Evolutionary conservation across 441 rosid species (phyloP).

Genomic region (Eutrema salsugineum): DNA sequence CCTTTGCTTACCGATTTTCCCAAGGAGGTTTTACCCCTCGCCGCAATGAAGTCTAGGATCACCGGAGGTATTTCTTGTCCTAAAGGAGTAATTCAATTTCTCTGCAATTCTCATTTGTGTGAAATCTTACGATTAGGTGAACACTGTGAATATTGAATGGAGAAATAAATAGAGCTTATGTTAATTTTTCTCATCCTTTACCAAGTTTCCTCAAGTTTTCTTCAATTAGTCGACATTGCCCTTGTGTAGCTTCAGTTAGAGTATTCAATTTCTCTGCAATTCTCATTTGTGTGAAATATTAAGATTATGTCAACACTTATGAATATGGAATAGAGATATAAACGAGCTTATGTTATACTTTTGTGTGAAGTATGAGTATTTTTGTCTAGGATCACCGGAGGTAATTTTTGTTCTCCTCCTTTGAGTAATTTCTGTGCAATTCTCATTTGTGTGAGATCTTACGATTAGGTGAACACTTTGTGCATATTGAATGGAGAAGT

Average conservation of each 20-base stretch:
- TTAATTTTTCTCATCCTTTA: background rate
- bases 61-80: conserved; percentile 56
- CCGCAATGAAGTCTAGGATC: conserved; percentile 50
- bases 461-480: background rate
- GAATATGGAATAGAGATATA: background rate
- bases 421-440: background rate
- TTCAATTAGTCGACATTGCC: too few species aligned
- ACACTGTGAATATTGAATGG: background rate
- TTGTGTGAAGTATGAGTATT: too few species aligned
- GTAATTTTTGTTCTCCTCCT: too few species aligned
- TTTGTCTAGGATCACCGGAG: conserved; percentile 59
- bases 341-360: background rate
- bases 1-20: conserved; percentile 58
- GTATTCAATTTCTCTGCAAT: background rate
- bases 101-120: background rate
- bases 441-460: background rate
- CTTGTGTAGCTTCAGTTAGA: too few species aligned
- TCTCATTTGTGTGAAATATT: background rate
- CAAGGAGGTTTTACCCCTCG: conserved; percentile 66
- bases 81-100: background rate
- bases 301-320: background rate
- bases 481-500: background rate
- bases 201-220: background rate
- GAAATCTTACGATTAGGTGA: background rate
- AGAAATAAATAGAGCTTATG: background rate